Base-by-base conservation (phyloP, 306 rosid genomes). In the Psophocarpus tetragonolobus region DNA sequence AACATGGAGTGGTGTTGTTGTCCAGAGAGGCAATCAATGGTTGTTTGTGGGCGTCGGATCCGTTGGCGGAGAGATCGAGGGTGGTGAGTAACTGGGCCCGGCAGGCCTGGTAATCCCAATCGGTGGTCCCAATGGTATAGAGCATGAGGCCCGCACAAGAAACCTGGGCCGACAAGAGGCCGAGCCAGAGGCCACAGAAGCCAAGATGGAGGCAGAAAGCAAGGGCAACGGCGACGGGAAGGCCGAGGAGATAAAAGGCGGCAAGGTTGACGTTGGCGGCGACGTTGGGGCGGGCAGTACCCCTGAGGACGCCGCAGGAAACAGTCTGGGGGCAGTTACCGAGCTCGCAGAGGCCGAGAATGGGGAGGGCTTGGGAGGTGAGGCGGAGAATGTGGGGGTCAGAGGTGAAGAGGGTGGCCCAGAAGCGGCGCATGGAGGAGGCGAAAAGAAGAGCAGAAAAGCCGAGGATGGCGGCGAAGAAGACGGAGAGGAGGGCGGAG, bases 311-410 rank as follows among this genome's bases (percentile, higher is more conserved):
- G 4, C 97, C 98, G 32, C 98, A 95, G 0, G 81, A 91, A 2
- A 95, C 98, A 17, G 98, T 95, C 80, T 95, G 98, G 2, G 98
- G 98, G 8, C 98, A 95, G 81, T 95, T 95, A 0, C 98, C 98
- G 1, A 95, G 91, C 78, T 95, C 98, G 50, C 98, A 95, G 3
- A 95, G 86, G 7, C 98, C 98, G 5, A 95, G 72, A 58, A 95
- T 95, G 0, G 97, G 98, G 26, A 95, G 35, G 2, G 98, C 98
- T 0, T 76, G 80, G 5, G 95, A 75, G 0, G 97, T 95, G 51
- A 95, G 76, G 42, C 84, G 81, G 20, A 91, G 23, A 85, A 95
- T 95, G 32, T 85, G 83, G 1, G 27, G 54, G 17, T 95, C 98
- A 0, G 27, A 3, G 0, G 97, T 95, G 67, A 95, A 95, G 82